A percentile compares a stretch with the other conserved stretches of the same genome.
These are phyloP conservation scores for Casuarina equisetifolia DNA, from an alignment of 306 rosid genomes.

Conservation along the genomic window DNA sequence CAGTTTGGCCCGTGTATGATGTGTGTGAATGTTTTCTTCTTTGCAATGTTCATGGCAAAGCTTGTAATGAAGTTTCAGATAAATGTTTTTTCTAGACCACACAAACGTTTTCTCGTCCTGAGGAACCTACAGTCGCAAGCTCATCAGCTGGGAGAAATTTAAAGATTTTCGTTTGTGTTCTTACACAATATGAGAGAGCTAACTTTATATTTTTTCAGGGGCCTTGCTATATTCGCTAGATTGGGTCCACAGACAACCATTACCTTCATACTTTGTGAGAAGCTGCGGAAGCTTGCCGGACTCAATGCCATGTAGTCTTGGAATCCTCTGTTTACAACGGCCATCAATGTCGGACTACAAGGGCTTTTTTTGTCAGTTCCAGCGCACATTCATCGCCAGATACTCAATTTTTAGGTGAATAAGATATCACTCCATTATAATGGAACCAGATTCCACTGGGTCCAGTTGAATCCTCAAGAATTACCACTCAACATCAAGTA, in stretches of 20 bases:
- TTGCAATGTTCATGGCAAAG: not conserved
- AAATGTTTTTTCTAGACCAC: not conserved
- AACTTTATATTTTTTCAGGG: conserved; percentile 55
- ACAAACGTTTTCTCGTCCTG: not conserved
- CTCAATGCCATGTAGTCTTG: conserved; percentile 61
- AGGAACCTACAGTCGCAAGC: not conserved
- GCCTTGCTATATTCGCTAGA: conserved; percentile 81
- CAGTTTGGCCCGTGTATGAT: not conserved
- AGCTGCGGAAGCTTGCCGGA: conserved; percentile 77
- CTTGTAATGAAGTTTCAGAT: not conserved
- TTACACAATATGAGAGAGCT: not conserved
- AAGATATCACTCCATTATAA: conserved; percentile 11
- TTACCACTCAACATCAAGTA: too few relatives aligned
- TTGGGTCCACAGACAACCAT: conserved; percentile 95
- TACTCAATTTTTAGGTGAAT: conserved; percentile 19
- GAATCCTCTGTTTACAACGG: conserved; percentile 22
- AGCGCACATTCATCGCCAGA: conserved; percentile 20
- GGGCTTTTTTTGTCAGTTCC: conserved; percentile 14
- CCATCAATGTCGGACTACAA: conserved; percentile 16
- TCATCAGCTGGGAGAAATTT: conserved; percentile 2
- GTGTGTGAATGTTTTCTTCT: not conserved
- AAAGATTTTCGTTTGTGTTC: not conserved
- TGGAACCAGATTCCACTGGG: not conserved
- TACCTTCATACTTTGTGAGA: conserved; percentile 79
- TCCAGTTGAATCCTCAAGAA: not conserved